Conservation (phyloP, 306 rosid genomes). For the Cicer chorassanicum region DNA sequence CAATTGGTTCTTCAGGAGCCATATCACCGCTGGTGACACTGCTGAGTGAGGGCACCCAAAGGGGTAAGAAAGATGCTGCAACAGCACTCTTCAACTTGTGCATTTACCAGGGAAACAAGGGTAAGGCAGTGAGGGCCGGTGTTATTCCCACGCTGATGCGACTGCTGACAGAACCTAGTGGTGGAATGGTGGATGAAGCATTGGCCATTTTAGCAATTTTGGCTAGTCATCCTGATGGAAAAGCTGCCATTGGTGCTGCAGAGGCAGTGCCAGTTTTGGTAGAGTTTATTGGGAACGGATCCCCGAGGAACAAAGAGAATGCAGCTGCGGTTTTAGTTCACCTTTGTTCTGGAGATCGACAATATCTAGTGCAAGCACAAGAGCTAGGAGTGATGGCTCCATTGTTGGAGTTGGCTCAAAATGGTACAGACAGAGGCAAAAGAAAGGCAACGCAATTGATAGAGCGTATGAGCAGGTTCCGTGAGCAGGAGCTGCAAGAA, state of each 20-base stretch:
- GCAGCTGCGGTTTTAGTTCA: conserved; percentile 95
- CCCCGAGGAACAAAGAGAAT: conserved; percentile 95
- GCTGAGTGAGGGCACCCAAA: conserved; percentile 90
- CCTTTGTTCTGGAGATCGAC: conserved; percentile 84
- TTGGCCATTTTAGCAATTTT: conserved; percentile 92
- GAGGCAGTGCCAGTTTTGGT: conserved; percentile 92
- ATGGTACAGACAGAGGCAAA: conserved; percentile 94
- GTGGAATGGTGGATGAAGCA: conserved; percentile 98
- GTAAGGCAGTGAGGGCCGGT: conserved; percentile 94
- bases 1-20: conserved; percentile 88
- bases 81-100: conserved; percentile 96
- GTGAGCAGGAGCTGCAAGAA: conserved; percentile 65
- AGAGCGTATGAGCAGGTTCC: conserved; percentile 77
- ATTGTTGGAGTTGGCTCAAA: conserved; percentile 76
- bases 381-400: conserved; percentile 72
- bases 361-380: conserved; percentile 71
- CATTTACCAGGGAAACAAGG: conserved; percentile 97
- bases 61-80: conserved; percentile 99
- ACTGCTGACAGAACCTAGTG: conserved; percentile 79
- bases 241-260: conserved; percentile 75
- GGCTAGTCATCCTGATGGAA: conserved; percentile 93
- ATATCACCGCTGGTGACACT: conserved; percentile 87
- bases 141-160: conserved; percentile 88
- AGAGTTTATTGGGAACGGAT: conserved; percentile 77
- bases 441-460: conserved; percentile 89